phyloP scores from a whole-genome alignment of 352 stramenopile genomes.

The Pythium diclinum region DNA sequence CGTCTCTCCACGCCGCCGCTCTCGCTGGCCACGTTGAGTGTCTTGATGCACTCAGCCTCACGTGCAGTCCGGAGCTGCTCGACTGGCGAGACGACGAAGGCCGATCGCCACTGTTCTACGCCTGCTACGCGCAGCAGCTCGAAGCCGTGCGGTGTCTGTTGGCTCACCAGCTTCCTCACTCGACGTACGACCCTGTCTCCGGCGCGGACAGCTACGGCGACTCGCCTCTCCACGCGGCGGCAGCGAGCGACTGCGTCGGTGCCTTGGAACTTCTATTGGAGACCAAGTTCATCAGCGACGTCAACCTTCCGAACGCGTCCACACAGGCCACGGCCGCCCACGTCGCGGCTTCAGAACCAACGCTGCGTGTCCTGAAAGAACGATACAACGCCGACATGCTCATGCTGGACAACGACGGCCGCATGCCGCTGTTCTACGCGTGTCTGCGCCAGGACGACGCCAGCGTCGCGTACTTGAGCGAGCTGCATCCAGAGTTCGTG shows the following conservation, averaged over 20 bases:
- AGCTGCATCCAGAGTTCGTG: constrained; percentile 54
- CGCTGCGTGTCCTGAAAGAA: constrained; percentile 40
- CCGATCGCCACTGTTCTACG: constrained; percentile 68
- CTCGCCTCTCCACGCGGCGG: constrained; percentile 58
- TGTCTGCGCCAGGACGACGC: constrained; percentile 48
- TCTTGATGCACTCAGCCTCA: constrained; percentile 34
- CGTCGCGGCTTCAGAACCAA: constrained; percentile 36
- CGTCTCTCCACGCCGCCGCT: constrained; percentile 53
- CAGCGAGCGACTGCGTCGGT: constrained; percentile 31
- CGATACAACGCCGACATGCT: constrained; percentile 48
- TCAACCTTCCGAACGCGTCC: constrained; percentile 41
- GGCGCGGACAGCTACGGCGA: constrained; percentile 50
- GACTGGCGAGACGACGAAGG: constrained; percentile 64
- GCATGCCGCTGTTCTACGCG: constrained; percentile 61
- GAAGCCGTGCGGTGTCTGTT: constrained; percentile 48
- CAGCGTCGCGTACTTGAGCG: constrained; percentile 53
- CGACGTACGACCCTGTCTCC: constrained; percentile 11
- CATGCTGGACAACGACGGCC: constrained; percentile 45
- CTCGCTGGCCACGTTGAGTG: constrained; percentile 52
- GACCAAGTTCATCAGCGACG: constrained; percentile 31
- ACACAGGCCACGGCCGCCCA: constrained; percentile 41
- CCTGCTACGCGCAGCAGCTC: constrained; percentile 56
- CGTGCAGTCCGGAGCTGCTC: constrained; percentile 29
- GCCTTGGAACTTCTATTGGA: constrained; percentile 42
- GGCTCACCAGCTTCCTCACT: constrained; percentile 2